A percentile compares a stretch with the other conserved stretches of the same genome.
Conservation (phyloP, 2,329 filamentous ascomycete genomes). For the Dactylellina haptotyla region DNA sequence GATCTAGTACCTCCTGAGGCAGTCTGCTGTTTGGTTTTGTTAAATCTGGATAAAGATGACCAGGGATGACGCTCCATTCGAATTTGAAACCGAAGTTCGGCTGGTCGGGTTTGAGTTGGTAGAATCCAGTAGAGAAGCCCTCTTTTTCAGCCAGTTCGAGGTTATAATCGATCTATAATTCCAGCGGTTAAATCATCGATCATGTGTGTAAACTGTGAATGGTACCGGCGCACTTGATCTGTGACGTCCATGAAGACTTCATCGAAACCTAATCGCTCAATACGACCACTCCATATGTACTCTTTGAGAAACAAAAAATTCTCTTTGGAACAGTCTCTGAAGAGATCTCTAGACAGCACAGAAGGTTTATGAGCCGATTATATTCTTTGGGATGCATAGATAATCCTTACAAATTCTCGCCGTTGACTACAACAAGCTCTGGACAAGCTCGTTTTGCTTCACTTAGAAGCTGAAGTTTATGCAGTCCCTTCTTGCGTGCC, state of each 20-base stretch:
- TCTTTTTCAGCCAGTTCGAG: constrained; percentile 66
- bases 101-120: constrained; percentile 76
- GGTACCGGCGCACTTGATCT: constrained; percentile 63
- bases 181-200: not conserved
- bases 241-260: constrained; percentile 89
- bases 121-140: constrained; percentile 74
- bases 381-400: not conserved
- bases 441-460: constrained; percentile 84
- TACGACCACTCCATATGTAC: constrained; percentile 80
- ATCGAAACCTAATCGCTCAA: constrained; percentile 87
- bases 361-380: not conserved
- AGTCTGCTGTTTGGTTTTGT: constrained; percentile 52
- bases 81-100: constrained; percentile 83
- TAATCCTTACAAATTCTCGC: constrained; percentile 75
- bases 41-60: constrained; percentile 68
- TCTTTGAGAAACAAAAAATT: constrained; percentile 77
- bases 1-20: constrained; percentile 55
- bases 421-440: constrained; percentile 83
- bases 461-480: constrained; percentile 84
- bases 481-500: constrained; percentile 76
- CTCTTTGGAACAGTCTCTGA: constrained; percentile 84
- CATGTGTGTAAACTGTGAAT: not conserved
- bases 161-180: constrained; percentile 79
- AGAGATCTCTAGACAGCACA: constrained; percentile 66
- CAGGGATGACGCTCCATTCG: constrained; percentile 75